Percentiles rank a stretch among this genome's conserved stretches.
These are phyloP conservation scores for Jimgerdemannia lactiflua DNA, from an alignment of 192 early-diverging fungal species.

Conservation along the genomic window DNA sequence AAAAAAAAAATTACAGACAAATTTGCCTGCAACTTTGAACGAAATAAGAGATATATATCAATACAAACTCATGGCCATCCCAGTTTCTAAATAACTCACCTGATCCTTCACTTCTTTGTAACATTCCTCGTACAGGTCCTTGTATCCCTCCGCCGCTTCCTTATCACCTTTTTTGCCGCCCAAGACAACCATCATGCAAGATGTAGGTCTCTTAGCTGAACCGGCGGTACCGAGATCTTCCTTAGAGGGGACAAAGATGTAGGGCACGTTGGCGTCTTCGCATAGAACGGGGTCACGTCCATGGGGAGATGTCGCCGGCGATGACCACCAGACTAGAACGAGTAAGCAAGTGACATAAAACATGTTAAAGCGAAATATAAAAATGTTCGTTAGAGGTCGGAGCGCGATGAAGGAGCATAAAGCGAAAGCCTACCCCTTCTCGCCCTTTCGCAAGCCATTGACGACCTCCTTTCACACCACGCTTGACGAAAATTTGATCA, in stretches of 20 bases:
- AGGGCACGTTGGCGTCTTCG: slow-evolving; percentile 94
- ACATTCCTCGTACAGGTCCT: slow-evolving; percentile 85
- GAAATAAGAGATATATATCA: background rate
- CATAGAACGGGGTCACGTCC: slow-evolving; percentile 96
- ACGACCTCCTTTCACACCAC: slow-evolving; percentile 99
- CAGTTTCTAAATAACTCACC: slow-evolving; percentile 31
- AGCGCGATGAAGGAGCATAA: background rate
- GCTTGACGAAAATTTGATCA: slow-evolving; percentile 55
- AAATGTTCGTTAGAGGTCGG: no score
- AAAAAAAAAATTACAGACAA: no score
- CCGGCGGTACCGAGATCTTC: slow-evolving; percentile 92
- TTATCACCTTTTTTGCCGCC: slow-evolving; percentile 71
- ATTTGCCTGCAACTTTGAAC: no score
- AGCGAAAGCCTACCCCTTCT: slow-evolving; percentile 67
- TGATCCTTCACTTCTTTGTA: slow-evolving; percentile 74
- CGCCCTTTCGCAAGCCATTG: slow-evolving; percentile 93
- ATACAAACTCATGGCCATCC: background rate
- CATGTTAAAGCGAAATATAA: no score
- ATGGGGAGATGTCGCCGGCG: slow-evolving; percentile 97
- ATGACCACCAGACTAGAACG: slow-evolving; percentile 76
- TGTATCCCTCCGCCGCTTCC: slow-evolving; percentile 76
- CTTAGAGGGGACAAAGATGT: slow-evolving; percentile 94
- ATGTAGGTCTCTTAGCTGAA: slow-evolving; percentile 94
- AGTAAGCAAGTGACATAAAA: no score
- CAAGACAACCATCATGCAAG: slow-evolving; percentile 84